phyloP scores from a whole-genome alignment of 1,284 basidiomycete genomes.

The Entoloma clypeatum region DNA sequence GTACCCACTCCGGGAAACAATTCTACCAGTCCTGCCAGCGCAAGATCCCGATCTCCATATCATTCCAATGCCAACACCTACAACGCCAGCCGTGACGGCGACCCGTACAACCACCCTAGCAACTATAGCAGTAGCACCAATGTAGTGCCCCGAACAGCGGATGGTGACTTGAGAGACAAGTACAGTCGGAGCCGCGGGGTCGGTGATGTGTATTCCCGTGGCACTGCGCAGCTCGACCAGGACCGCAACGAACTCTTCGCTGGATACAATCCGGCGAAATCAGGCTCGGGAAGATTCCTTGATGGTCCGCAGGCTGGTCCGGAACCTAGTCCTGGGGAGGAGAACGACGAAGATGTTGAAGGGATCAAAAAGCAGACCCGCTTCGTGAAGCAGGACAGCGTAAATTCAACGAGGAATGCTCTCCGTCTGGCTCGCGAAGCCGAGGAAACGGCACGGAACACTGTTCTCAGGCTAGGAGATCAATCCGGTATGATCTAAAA shows the following conservation, averaged over 20 bases:
- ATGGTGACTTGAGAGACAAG: constrained; percentile 35
- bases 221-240: constrained; percentile 51
- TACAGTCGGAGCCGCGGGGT: constrained; percentile 51
- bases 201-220: constrained; percentile 61
- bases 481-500: constrained; percentile 93
- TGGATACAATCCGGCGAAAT: constrained; percentile 61
- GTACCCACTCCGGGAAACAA: constrained; percentile 27
- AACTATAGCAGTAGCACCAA: constrained; percentile 6
- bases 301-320: constrained; percentile 49
- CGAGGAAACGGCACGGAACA: constrained; percentile 92
- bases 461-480: constrained; percentile 83
- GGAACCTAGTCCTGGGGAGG: constrained; percentile 61
- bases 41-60: constrained; percentile 40
- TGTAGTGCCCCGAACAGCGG: constrained; percentile 21
- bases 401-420: constrained; percentile 89
- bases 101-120: constrained; percentile 38
- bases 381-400: constrained; percentile 90
- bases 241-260: constrained; percentile 76
- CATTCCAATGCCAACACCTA: constrained; percentile 61
- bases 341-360: constrained; percentile 95
- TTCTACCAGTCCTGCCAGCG: constrained; percentile 26
- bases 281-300: constrained; percentile 60
- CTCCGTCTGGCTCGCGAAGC: constrained; percentile 91
- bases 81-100: constrained; percentile 62
- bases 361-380: constrained; percentile 93